phyloP scores from a whole-genome alignment of 2,329 filamentous ascomycete species.

The Alternaria longipes region DNA sequence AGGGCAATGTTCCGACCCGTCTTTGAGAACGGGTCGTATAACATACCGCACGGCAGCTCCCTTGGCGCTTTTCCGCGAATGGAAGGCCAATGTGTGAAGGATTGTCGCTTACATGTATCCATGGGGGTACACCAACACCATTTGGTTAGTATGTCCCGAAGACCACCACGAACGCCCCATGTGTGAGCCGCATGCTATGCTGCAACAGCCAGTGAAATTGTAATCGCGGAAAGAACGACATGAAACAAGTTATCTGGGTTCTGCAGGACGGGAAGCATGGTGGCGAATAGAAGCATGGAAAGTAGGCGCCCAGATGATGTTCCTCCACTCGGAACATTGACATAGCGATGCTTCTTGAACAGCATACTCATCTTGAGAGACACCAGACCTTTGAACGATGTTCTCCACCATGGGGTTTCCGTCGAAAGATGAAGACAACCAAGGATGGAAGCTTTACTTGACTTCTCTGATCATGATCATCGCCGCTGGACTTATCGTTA shows the following conservation, averaged over 20 bases:
- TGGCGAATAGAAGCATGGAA: background rate
- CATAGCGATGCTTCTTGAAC: too few relatives aligned
- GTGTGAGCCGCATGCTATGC: background rate
- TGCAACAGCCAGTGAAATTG: background rate
- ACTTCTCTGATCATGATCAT: background rate
- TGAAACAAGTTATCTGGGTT: background rate
- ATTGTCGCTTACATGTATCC: constrained; percentile 6
- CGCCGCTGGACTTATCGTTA: background rate
- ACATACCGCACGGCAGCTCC: background rate
- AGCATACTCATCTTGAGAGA: background rate
- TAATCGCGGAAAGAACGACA: background rate
- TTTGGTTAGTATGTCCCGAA: constrained; percentile 9
- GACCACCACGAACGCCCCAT: background rate
- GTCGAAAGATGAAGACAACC: background rate
- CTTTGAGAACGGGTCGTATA: background rate
- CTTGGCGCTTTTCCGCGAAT: background rate
- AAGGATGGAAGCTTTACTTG: background rate
- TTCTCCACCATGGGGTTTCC: background rate
- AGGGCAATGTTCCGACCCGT: background rate
- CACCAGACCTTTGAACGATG: background rate
- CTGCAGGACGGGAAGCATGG: background rate
- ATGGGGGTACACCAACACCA: background rate
- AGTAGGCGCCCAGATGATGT: background rate
- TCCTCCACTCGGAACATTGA: background rate
- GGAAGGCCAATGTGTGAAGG: background rate